phyloP scores from a whole-genome alignment of 2,329 filamentous ascomycete genomes.

The Claviceps spartinae region DNA sequence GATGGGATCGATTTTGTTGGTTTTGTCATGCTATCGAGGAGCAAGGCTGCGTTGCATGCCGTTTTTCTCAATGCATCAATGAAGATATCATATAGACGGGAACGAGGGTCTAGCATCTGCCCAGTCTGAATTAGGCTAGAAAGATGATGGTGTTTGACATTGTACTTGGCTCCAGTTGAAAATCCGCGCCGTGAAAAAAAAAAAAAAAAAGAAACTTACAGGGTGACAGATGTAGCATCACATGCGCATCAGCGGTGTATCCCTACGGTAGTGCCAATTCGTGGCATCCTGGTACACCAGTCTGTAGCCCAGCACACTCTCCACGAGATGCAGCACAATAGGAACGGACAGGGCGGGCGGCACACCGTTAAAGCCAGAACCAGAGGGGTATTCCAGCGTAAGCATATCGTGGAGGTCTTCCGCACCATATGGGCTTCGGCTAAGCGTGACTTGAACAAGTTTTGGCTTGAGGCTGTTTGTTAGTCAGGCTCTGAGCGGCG shows the following conservation, averaged over 20 bases:
- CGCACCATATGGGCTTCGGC: conserved; percentile 31
- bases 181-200: no score
- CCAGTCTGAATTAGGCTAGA: no score
- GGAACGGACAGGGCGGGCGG: conserved; percentile 25
- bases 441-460: conserved; percentile 25
- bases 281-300: conserved; percentile 11
- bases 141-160: no score
- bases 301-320: conserved; percentile 32
- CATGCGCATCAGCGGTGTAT: conserved; percentile 2
- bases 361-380: conserved; percentile 15
- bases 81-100: not conserved
- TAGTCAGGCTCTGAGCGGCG: no score
- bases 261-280: conserved; percentile 15
- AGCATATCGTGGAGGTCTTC: conserved; percentile 30
- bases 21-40: not conserved
- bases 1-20: not conserved
- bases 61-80: no score
- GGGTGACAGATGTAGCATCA: not conserved
- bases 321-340: conserved; percentile 31
- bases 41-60: not conserved
- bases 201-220: not conserved
- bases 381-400: conserved; percentile 20
- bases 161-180: no score
- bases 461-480: conserved; percentile 22
- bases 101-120: not conserved